Evolutionary conservation across 805 yeast species (phyloP), one percentile per base, ranked within the genome.

Genomic region (Monosporozyma siamensis): DNA sequence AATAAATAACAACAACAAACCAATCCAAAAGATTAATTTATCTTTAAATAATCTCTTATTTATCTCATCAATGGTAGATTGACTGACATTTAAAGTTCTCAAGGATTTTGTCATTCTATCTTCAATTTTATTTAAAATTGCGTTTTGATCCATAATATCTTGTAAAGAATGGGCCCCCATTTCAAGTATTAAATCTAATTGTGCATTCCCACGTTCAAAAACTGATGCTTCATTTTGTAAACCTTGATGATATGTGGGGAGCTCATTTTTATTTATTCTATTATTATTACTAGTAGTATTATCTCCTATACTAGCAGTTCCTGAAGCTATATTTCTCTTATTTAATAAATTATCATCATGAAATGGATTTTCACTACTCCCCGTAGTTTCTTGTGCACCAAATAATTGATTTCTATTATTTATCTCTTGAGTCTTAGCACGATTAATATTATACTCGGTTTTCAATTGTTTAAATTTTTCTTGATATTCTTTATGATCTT

Each of bases 101-200:
- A 92, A 76, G 21, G 84, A 74, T 40, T 77, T 72, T 37, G 79
- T 75, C 66, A 92, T 70, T 49, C 71, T 75, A 34, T 52, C 52
- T 49, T 82, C 86, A 24, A 90, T 70, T 45, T 69, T 68, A 44
- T 72, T 67, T 44, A 90, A 69, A 23, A 80, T 71, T 53, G 80
- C 82, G 60, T 86, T 85, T 58, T 92, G 97, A 38, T 82, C 88
- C 15, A 83, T 82, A 18, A 92, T 68, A 56, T 89, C 95, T 40
- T 84, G 94, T 49, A 87, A 75, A 2, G 95, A 86, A 39, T 74
- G 73, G 46, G 82, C 77, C 2, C 97, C 97, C 81, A 86, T 82
- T 54, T 85, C 97, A 34, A 92, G 61, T 34, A 92, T 86, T 49
- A 85, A 87, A 58, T 92, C 98, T 47, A 92, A 66, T 58, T 86